Percentiles rank a stretch among this genome's conserved stretches.
These are phyloP conservation scores for Dactylellina leptospora DNA, from an alignment of 2,329 filamentous ascomycete genomes.

Conservation along the genomic window DNA sequence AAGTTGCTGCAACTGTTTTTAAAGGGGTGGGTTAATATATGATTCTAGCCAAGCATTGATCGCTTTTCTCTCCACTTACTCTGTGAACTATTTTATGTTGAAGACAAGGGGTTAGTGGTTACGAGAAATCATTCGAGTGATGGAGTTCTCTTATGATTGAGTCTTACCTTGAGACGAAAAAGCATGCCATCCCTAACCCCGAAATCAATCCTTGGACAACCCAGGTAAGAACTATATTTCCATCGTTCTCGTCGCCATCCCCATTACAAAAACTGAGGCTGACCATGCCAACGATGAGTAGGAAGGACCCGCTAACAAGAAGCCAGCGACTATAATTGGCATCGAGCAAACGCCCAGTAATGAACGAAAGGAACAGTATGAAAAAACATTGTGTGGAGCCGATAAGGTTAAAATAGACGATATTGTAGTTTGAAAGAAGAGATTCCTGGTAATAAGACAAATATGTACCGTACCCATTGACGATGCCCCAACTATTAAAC, in stretches of 20 bases:
- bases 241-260: conserved; percentile 4
- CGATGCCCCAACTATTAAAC: conserved; percentile 52
- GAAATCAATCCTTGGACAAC: conserved; percentile 30
- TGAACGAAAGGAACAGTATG: conserved; percentile 47
- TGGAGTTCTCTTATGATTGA: too few relatives aligned
- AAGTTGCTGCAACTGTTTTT: conserved; percentile 39
- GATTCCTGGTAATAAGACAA: conserved; percentile 43
- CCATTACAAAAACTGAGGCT: conserved; percentile 43
- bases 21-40: too few relatives aligned
- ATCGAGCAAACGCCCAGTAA: conserved; percentile 44
- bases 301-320: conserved; percentile 27
- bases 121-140: too few relatives aligned
- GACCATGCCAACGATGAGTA: conserved; percentile 30
- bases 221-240: conserved; percentile 29
- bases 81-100: too few relatives aligned
- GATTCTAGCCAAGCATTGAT: too few relatives aligned
- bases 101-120: too few relatives aligned
- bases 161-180: conserved; percentile 47
- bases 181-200: conserved; percentile 48
- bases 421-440: conserved; percentile 27
- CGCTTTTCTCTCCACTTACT: too few relatives aligned
- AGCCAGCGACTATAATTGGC: conserved; percentile 46
- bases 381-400: conserved; percentile 49
- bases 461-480: conserved; percentile 49
- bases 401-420: conserved; percentile 16